Evolutionary conservation across 805 yeast species (phyloP), one percentile per base, ranked within the genome.

Genomic region (Cyberlindnera galapagoensis): DNA sequence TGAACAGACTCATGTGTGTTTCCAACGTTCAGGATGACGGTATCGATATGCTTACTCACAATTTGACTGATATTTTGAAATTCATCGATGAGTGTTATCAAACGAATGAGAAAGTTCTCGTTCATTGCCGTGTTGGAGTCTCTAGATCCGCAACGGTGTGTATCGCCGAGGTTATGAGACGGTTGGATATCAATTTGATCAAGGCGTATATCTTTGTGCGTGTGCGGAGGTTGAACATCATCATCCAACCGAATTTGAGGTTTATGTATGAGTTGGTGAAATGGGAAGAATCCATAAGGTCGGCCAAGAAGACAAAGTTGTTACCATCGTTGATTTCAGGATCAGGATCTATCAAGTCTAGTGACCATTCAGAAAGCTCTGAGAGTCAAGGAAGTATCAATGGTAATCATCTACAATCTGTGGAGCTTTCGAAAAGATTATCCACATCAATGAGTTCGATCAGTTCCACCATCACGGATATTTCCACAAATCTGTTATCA

Each of bases 91-190:
- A 65, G 18, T 71, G 73, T 13, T 60, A 63, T 41, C 43, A 54
- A 14, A 43, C 44, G 1, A 59, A 58, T 22, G 74, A 73, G 15
- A 71, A 70, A 28, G 74, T 79, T 3, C 63, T 90, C 39, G 88
- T 90, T 9, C 97, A 90, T 55, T 90, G 97, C 49, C 82, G 94
- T 51, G 97, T 86, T 29, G 97, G 97, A 0, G 97, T 90, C 4
- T 84, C 95, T 0, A 64, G 97, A 34, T 84, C 95, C 3, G 97
- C 97, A 0, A 85, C 97, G 0, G 94, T 90, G 9, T 90, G 94
- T 46, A 90, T 90, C 44, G 96, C 96, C 1, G 97, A 87, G 52
- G 90, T 85, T 23, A 88, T 90, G 95, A 72, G 74, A 44, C 60
- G 95, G 24, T 58, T 82, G 33, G 59, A 71, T 11, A 61, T 85